Percentiles rank a stretch among this genome's conserved stretches.
Evolutionary conservation across 306 rosid species (phyloP).

Genomic region (Trichosanthes cucumerina): DNA sequence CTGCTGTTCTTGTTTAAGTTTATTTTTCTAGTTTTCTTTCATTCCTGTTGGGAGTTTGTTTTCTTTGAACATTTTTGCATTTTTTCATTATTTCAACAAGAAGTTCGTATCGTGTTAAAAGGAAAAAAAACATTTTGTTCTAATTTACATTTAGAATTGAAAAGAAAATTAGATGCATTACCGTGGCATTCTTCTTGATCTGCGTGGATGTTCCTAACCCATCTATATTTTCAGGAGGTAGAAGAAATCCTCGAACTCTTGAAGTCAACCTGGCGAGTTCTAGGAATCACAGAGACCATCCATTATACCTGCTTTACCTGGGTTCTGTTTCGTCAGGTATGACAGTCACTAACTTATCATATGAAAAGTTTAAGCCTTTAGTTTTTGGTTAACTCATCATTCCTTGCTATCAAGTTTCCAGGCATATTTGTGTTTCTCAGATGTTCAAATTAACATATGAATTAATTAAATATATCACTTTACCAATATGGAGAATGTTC

Average conservation of each 20-base stretch:
- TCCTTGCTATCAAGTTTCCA: not conserved
- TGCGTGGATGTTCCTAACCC: not conserved
- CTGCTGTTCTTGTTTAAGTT: not conserved
- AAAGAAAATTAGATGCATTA: not conserved
- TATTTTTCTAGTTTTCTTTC: not conserved
- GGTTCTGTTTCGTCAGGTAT: conserved; percentile 96
- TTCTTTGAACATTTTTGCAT: not conserved
- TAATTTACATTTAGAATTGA: not conserved
- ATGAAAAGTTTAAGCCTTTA: not conserved
- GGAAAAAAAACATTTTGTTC: not conserved
- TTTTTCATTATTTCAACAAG: not conserved
- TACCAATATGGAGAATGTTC: not conserved
- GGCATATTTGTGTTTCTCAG: not conserved
- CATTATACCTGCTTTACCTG: conserved; percentile 91
- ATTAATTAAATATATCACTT: not conserved
- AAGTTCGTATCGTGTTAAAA: not conserved
- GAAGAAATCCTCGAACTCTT: conserved; percentile 94
- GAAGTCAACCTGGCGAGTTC: conserved; percentile 96
- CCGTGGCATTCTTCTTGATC: not conserved
- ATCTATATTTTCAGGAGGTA: conserved; percentile 64
- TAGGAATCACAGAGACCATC: conserved; percentile 93
- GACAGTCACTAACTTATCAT: conserved; percentile 6
- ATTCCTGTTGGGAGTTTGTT: not conserved
- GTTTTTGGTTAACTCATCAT: not conserved
- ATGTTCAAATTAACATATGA: not conserved